Conservation (phyloP, 176 grass and related monocot species). For the Paspalum notatum region DNA sequence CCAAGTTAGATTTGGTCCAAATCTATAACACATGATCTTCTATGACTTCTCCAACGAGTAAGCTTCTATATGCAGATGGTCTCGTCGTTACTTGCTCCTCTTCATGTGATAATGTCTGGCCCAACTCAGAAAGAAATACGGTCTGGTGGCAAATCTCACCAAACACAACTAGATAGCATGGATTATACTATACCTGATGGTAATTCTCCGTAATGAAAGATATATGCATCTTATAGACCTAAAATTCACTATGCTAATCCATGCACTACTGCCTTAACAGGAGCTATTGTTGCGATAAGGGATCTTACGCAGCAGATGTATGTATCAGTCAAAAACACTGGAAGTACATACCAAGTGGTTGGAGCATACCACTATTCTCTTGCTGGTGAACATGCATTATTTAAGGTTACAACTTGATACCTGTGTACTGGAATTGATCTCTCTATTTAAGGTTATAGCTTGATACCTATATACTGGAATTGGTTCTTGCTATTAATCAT, state of each 20-base stretch:
- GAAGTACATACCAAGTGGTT: conserved; percentile 62
- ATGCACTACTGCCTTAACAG: conserved; percentile 47
- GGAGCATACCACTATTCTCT: conserved; percentile 75
- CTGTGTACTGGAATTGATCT: conserved; percentile 20
- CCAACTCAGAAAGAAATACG: conserved; percentile 45
- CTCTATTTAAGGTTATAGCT: conserved; percentile 39
- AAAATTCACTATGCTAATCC: conserved; percentile 37
- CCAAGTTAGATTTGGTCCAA: conserved; percentile 29
- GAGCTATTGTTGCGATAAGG: conserved; percentile 77
- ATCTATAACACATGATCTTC: conserved; percentile 12
- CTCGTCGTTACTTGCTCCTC: conserved; percentile 59
- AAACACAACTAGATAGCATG: conserved; percentile 45
- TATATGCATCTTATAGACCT: conserved; percentile 10
- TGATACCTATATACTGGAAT: conserved; percentile 26
- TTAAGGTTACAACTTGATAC: conserved; percentile 63
- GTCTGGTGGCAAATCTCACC: conserved; percentile 34
- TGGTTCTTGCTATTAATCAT: conserved; percentile 20
- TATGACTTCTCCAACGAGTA: neutral
- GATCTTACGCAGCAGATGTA: conserved; percentile 88
- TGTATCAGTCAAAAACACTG: conserved; percentile 61
- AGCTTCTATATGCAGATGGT: conserved; percentile 56
- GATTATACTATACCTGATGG: conserved; percentile 74
- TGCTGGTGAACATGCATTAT: conserved; percentile 69
- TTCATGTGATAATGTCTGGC: conserved; percentile 53
- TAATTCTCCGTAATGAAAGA: conserved; percentile 45